Base-by-base conservation (phyloP, 805 yeast species). In the Maudiozyma bulderi region DNA sequence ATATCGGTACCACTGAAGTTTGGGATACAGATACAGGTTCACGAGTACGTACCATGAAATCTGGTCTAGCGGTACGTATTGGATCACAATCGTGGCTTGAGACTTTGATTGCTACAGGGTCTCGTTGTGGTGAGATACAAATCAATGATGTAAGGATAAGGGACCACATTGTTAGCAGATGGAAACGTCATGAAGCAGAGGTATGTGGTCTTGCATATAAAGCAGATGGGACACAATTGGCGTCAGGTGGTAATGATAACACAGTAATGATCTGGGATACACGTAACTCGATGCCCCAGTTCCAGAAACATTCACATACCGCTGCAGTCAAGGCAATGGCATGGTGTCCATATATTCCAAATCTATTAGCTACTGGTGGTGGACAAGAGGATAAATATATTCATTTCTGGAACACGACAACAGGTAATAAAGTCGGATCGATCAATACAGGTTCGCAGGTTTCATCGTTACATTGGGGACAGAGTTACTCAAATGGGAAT, bases 281-380 rank as follows among this genome's bases (percentile, higher is more conserved):
- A 2, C 75, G 96, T 54, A 73, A 80, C 1, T 67, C 75, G 0
- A 61, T 70, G 29, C 96, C 98, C 2, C 76, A 81, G 53, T 86
- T 82, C 64, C 73, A 82, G 11, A 86, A 89, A 62, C 77, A 83
- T 14, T 78, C 80, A 48, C 99, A 91, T 67, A 82, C 78, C 32
- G 96, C 98, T 0, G 98, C 98, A 0, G 96, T 91, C 5, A 93
- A 93, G 67, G 97, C 98, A 1, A 66, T 93, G 45, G 81, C 91
- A 8, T 91, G 97, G 96, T 85, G 95, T 62, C 98, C 98, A 1
- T 84, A 84, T 64, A 91, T 87, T 57, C 71, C 70, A 32, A 83
- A 85, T 52, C 67, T 90, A 47, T 73, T 91, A 47, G 97, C 97
- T n/a, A 84, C 96, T 3, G 99, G 98, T 6, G 99, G 99, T 47